Evolutionary conservation across 2,329 filamentous ascomycete genomes (phyloP).

Genomic region (Exophiala alcalophila): DNA sequence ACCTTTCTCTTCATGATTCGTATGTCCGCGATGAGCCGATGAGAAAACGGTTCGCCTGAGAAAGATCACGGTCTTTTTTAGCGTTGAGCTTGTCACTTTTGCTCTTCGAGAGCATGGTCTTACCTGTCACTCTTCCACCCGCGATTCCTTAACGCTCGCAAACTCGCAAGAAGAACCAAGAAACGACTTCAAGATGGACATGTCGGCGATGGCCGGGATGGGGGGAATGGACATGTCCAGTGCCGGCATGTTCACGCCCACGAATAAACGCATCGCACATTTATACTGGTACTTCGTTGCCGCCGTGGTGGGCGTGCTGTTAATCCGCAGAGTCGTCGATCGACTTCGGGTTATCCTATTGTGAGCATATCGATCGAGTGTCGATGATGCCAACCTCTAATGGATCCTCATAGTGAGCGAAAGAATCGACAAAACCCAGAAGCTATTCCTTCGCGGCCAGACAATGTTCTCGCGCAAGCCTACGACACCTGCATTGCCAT

Average conservation of each 20-base stretch:
- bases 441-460: conserved; percentile 16
- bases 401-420: conserved; percentile 6
- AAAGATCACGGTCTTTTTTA: too few relatives aligned
- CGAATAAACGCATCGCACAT: conserved; percentile 23
- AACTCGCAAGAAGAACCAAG: background rate
- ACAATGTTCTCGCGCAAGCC: conserved; percentile 20
- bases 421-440: conserved; percentile 9
- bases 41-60: too few relatives aligned
- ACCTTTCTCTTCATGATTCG: too few relatives aligned
- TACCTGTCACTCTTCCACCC: too few relatives aligned
- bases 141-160: background rate
- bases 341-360: conserved; percentile 1
- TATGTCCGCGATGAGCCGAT: too few relatives aligned
- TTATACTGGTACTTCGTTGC: conserved; percentile 26
- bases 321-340: conserved; percentile 18
- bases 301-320: conserved; percentile 15
- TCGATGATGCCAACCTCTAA: background rate
- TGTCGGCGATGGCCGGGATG: conserved; percentile 27
- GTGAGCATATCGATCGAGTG: background rate
- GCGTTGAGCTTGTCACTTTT: too few relatives aligned
- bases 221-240: conserved; percentile 28
- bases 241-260: conserved; percentile 22
- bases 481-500: conserved; percentile 24
- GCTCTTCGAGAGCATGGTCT: too few relatives aligned
- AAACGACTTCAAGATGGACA: conserved; percentile 16